Base-by-base conservation (phyloP, 768 basidiomycete genomes). In the Psilocybe tampanensis region DNA sequence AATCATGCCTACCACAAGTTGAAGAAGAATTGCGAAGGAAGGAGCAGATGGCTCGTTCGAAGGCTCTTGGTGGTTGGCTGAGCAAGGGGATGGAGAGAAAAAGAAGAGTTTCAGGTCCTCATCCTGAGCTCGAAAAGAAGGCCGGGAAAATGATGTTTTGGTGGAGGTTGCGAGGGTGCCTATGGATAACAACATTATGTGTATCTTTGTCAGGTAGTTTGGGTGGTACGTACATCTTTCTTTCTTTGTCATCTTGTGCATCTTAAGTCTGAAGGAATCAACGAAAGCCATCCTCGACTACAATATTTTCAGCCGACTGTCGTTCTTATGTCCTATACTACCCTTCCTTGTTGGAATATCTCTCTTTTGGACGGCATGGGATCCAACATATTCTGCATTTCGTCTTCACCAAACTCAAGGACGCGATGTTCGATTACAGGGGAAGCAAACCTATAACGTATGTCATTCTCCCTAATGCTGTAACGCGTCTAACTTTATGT, bases 351-450 rank as follows among this genome's bases (percentile, higher is more conserved):
- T 77, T 24, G 43, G 86, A 0, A 11, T 83, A 15, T 93, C 93
- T 18, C 66, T 94, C 15, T 65, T 88, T 6, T 95, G 94, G 88
- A 85, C 86, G 0, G 84, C 80, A 1, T 96, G 94, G 94, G 86
- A 96, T 67, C 94, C 92, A 12, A 90, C 89, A 18, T 94, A 93
- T 70, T 72, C 80, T 21, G 75, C 81, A 9, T 74, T 83, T 52
- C 79, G 80, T 60, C 80, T 74, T 61, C 85, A 87, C 12, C 80
- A 83, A 62, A 74, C 81, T 41, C 90, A 92, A 74, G 89, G 91
- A 2, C 83, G 90, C 18, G 81, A 86, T 59, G 78, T 92, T 21
- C 83, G 88, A 47, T 74, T 90, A 33, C 78, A 76, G 23, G 89
- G 91, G 19, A 89, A 85, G 68, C 71, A 70, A 8, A 65, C 70